phyloP scores from a whole-genome alignment of 495 filamentous ascomycete species.

The Xylaria cubensis region DNA sequence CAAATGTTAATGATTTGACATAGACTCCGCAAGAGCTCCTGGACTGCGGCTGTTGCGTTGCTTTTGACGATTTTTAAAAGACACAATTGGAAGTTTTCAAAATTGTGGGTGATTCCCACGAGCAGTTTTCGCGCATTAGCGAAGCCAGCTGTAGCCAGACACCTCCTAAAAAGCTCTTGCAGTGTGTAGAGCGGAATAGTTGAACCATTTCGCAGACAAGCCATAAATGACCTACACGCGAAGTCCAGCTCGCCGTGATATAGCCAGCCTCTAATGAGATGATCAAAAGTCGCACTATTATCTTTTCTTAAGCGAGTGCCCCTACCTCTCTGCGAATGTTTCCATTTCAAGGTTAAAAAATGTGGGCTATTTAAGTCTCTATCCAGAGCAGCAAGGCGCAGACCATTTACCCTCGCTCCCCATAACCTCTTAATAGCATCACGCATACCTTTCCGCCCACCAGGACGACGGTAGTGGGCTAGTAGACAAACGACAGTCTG shows the following conservation, averaged over 20 bases:
- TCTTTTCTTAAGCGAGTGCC: slow-evolving; percentile 16
- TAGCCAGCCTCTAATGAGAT: slow-evolving; percentile 47
- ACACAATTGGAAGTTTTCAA: slow-evolving; percentile 24
- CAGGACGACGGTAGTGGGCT: slow-evolving; percentile 57
- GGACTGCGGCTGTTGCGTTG: slow-evolving; percentile 6
- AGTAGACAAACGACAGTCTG: slow-evolving; percentile 61
- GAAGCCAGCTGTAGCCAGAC: slow-evolving; percentile 38
- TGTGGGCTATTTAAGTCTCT: background rate
- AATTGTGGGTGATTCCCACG: slow-evolving; percentile 38
- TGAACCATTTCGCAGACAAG: slow-evolving; percentile 40
- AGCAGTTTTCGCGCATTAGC: slow-evolving; percentile 37
- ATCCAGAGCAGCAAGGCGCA: slow-evolving; percentile 30
- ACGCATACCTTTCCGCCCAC: slow-evolving; percentile 49
- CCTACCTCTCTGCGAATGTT: slow-evolving; percentile 8
- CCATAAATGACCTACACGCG: slow-evolving; percentile 44
- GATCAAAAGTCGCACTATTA: slow-evolving; percentile 38
- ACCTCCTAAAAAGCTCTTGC: slow-evolving; percentile 42
- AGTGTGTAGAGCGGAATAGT: slow-evolving; percentile 36
- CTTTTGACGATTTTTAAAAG: background rate
- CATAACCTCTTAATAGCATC: slow-evolving; percentile 49
- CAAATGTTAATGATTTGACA: slow-evolving; percentile 32
- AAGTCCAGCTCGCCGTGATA: slow-evolving; percentile 44
- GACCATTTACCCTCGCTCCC: slow-evolving; percentile 33
- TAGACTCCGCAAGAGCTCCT: slow-evolving; percentile 29
- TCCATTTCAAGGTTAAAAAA: background rate